Evolutionary conservation across 1,139 yeast species (phyloP).

Genomic region (Wickerhamiella infanticola): DNA sequence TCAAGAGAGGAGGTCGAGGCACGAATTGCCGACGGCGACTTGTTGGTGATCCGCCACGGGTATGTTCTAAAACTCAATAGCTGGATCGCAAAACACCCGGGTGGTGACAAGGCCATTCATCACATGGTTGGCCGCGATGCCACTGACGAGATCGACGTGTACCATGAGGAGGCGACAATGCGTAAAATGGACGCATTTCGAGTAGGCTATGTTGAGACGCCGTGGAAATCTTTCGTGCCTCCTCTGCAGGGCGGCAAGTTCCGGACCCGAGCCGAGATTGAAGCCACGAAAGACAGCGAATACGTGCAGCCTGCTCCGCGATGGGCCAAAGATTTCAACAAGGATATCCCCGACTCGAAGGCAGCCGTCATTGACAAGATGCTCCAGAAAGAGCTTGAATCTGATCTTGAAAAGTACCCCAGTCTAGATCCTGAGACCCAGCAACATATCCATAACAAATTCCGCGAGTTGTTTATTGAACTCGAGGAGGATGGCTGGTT

Average conservation of each 20-base stretch:
- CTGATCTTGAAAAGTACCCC: constrained; percentile 45
- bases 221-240: constrained; percentile 65
- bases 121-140: constrained; percentile 87
- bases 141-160: constrained; percentile 74
- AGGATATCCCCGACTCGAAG: not conserved
- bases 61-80: constrained; percentile 47
- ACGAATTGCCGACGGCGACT: constrained; percentile 50
- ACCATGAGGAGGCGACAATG: constrained; percentile 50
- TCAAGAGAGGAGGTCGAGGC: constrained; percentile 28
- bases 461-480: constrained; percentile 43
- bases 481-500: constrained; percentile 47
- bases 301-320: not conserved
- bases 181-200: constrained; percentile 36
- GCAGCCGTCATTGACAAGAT: constrained; percentile 32
- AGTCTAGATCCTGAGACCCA: constrained; percentile 56
- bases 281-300: not conserved
- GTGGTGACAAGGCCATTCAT: constrained; percentile 70
- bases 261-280: constrained; percentile 17
- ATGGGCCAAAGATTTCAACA: constrained; percentile 1
- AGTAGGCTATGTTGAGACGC: constrained; percentile 45
- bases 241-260: constrained; percentile 77
- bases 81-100: constrained; percentile 71
- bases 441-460: constrained; percentile 36
- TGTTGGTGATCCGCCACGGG: constrained; percentile 49
- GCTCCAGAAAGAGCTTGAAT: constrained; percentile 39